Conservation (phyloP, 148 eudicot genomes). For the Oxyria digyna region DNA sequence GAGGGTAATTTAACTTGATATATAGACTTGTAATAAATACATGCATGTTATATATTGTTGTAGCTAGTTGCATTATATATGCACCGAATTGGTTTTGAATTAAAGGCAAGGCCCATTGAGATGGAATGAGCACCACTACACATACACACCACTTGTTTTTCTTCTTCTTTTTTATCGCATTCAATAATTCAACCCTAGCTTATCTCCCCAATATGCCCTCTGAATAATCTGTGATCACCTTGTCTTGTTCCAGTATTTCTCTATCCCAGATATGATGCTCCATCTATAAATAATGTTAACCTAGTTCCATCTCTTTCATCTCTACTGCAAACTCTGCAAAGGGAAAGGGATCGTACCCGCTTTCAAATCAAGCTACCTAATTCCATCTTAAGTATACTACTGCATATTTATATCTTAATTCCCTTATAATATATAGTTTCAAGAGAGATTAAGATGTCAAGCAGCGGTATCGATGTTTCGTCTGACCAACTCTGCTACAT, state of each 20-base stretch:
- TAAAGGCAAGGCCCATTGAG: background rate
- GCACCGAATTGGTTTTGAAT: background rate
- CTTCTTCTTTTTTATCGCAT: background rate
- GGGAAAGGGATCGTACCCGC: background rate
- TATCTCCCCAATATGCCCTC: background rate
- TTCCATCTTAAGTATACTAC: no score
- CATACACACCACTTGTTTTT: constrained; percentile 1
- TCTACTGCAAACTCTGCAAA: no score
- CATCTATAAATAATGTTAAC: background rate
- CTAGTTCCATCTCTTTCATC: background rate
- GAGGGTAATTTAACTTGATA: no score
- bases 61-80: no score
- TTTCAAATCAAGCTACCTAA: background rate
- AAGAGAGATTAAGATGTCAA: constrained; percentile 20
- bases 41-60: no score
- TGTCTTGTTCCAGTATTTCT: background rate
- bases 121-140: background rate
- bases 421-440: background rate
- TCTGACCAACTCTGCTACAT: constrained; percentile 81
- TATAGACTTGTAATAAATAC: no score
- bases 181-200: background rate
- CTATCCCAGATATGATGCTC: background rate
- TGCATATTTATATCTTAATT: background rate
- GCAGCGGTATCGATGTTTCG: constrained; percentile 26
- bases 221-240: background rate